Conservation (phyloP, 2,329 filamentous ascomycete species). For the Plectosphaerella plurivora region DNA sequence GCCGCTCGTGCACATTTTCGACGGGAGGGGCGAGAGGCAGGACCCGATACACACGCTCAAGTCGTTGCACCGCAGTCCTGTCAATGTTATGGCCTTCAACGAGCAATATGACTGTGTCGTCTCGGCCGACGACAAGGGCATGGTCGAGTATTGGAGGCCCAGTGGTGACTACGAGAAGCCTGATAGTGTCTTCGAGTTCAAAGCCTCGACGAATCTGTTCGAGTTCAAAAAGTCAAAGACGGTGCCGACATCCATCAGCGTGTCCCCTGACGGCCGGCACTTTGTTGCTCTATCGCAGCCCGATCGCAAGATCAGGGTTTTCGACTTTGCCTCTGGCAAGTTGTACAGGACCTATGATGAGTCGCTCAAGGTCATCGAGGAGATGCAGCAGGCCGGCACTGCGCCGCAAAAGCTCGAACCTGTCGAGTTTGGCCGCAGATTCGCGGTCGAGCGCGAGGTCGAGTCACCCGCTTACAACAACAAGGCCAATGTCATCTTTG, state of each 20-base stretch:
- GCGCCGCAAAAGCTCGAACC: slow-evolving; percentile 77
- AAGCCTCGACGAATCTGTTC: slow-evolving; percentile 90
- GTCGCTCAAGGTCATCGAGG: slow-evolving; percentile 79
- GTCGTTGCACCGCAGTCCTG: slow-evolving; percentile 74
- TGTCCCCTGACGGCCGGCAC: slow-evolving; percentile 81
- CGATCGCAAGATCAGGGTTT: slow-evolving; percentile 87
- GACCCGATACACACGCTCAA: slow-evolving; percentile 73
- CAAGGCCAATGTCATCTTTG: slow-evolving; percentile 85
- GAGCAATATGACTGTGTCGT: slow-evolving; percentile 83
- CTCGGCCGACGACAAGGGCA: slow-evolving; percentile 83
- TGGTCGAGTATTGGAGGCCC: slow-evolving; percentile 96
- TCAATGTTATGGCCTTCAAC: slow-evolving; percentile 87
- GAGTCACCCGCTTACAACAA: slow-evolving; percentile 64
- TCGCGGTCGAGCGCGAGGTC: slow-evolving; percentile 83
- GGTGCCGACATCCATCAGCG: slow-evolving; percentile 71
- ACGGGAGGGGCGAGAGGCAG: slow-evolving; percentile 79
- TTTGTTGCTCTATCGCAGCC: slow-evolving; percentile 90
- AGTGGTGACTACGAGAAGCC: slow-evolving; percentile 82
- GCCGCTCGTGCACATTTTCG: slow-evolving; percentile 75
- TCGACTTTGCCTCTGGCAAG: slow-evolving; percentile 87
- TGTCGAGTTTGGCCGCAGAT: slow-evolving; percentile 83
- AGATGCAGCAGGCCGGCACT: slow-evolving; percentile 94
- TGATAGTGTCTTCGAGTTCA: slow-evolving; percentile 84
- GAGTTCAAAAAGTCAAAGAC: slow-evolving; percentile 97
- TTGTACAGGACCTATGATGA: slow-evolving; percentile 93